A percentile compares a stretch with the other conserved stretches of the same genome.
These are phyloP conservation scores for Leccinum ochraceum DNA, from an alignment of 768 basidiomycete genomes.

Conservation along the genomic window DNA sequence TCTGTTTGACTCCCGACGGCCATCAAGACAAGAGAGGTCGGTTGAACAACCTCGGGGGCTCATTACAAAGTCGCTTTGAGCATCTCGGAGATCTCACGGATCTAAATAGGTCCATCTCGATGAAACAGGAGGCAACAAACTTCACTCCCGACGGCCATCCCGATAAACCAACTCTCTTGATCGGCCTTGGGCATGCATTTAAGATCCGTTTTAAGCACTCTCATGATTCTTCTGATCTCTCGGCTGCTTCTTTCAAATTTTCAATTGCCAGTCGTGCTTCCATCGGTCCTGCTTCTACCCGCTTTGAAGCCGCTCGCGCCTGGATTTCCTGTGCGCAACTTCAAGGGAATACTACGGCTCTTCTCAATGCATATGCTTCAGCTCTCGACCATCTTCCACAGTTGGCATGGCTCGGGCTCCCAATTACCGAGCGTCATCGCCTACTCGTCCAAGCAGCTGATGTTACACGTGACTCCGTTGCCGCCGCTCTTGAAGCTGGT, in stretches of 20 bases:
- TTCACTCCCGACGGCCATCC: too few relatives aligned
- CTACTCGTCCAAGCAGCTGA: not conserved
- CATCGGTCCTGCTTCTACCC: not conserved
- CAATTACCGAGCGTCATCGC: not conserved
- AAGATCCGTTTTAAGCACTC: not conserved
- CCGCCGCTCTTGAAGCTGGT: not conserved
- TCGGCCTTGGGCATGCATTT: not conserved
- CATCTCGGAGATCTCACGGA: too few relatives aligned
- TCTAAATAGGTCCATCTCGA: too few relatives aligned
- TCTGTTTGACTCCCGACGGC: too few relatives aligned
- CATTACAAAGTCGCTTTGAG: too few relatives aligned
- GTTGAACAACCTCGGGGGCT: too few relatives aligned
- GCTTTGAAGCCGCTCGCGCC: not conserved
- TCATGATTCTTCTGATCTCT: not conserved
- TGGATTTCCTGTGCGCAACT: not conserved
- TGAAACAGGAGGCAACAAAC: too few relatives aligned
- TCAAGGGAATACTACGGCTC: not conserved
- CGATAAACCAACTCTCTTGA: too few relatives aligned
- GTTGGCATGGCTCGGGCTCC: not conserved
- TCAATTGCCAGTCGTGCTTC: not conserved
- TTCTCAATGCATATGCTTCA: not conserved
- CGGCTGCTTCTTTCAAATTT: not conserved
- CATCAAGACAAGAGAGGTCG: too few relatives aligned
- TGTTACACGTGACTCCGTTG: not conserved
- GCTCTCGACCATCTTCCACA: not conserved